Conservation (phyloP, 1,284 basidiomycete species). For the Ceratobasidium sp. region DNA sequence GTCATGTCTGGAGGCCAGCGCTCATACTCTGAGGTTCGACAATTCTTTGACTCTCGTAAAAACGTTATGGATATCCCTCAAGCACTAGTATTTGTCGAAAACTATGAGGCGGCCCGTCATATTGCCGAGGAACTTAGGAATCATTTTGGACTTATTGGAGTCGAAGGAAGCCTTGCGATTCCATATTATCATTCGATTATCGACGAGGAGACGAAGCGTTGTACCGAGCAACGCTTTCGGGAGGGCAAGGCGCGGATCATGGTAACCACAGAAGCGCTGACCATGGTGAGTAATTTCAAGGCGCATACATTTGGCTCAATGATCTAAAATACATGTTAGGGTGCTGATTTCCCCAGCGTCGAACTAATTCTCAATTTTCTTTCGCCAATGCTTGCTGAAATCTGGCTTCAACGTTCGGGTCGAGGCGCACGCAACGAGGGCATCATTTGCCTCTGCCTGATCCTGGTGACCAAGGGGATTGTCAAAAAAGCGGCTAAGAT, state of each 20-base stretch:
- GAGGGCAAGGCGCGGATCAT: background rate
- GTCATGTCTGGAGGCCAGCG: background rate
- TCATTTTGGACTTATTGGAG: background rate
- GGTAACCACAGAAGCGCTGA: background rate
- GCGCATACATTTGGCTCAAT: background rate
- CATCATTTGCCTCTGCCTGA: background rate
- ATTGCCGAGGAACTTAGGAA: background rate
- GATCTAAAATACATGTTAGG: background rate
- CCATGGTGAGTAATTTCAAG: slow-evolving; percentile 2
- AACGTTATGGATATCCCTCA: background rate
- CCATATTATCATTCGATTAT: background rate
- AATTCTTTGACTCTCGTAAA: background rate
- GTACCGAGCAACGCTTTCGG: background rate
- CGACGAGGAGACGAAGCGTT: background rate
- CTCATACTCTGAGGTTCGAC: background rate
- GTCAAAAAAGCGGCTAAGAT: background rate
- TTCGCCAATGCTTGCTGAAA: background rate
- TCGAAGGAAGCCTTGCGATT: background rate
- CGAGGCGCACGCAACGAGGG: background rate
- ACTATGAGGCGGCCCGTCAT: background rate
- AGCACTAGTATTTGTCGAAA: slow-evolving; percentile 9
- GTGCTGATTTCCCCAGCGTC: background rate
- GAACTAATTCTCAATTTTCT: background rate
- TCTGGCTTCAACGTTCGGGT: slow-evolving; percentile 1
- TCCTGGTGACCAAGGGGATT: background rate